phyloP scores from a whole-genome alignment of 805 yeast species.

The Metschnikowia cubensis region DNA sequence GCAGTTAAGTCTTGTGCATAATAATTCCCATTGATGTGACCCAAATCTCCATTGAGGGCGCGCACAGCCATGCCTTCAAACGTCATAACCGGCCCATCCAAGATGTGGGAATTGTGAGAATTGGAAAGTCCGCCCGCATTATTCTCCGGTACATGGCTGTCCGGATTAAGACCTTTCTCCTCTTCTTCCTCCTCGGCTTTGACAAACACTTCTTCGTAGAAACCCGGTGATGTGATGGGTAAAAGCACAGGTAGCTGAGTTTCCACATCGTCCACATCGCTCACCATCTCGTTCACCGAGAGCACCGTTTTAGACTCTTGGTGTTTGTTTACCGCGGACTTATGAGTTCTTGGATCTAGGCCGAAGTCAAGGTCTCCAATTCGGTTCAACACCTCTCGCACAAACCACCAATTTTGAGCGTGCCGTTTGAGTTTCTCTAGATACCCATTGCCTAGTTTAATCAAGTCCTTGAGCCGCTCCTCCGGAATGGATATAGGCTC shows the following conservation, averaged over 20 bases:
- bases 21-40: background rate
- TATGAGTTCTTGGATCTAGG: background rate
- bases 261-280: conserved; percentile 13
- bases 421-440: conserved; percentile 10
- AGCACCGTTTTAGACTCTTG: conserved; percentile 3
- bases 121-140: background rate
- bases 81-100: conserved; percentile 4
- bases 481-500: background rate
- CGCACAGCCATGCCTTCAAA: conserved; percentile 5
- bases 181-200: conserved; percentile 11
- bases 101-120: background rate
- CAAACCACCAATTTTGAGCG: conserved; percentile 18
- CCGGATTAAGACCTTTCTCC: background rate
- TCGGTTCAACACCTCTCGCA: conserved; percentile 12
- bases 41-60: conserved; percentile 3
- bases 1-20: background rate
- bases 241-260: conserved; percentile 12
- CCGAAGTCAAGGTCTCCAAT: conserved; percentile 6
- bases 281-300: conserved; percentile 12
- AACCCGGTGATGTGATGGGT: conserved; percentile 18
- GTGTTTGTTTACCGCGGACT: background rate
- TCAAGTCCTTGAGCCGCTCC: conserved; percentile 1
- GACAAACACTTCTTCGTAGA: conserved; percentile 15
- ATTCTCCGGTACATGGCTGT: background rate
- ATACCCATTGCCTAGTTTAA: conserved; percentile 5